Evolutionary conservation across 805 yeast species (phyloP), one percentile per base, ranked within the genome.

Genomic region (Isabelozyma rhagii): DNA sequence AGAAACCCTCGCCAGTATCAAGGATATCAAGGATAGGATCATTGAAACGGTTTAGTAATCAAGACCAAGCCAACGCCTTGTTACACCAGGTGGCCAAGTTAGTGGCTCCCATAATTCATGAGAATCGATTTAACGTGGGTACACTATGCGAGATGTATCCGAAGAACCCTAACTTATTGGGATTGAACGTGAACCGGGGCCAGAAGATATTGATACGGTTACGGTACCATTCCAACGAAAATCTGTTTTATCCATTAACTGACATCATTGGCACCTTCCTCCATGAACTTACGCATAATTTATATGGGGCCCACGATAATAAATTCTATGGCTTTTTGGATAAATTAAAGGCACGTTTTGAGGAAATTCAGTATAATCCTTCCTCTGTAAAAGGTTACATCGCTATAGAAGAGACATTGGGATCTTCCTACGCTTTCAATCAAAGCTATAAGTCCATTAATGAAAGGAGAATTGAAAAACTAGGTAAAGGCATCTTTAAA

Each of bases 281-380:
- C 5, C 98, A 93, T 66, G 98, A 93, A 63, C 72, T 93, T 41
- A 80, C 89, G 1, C 98, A 93, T 63, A 92, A 90, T 63, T 62
- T 75, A 17, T 71, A 72, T 59, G 97, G 97, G 0, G 87, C 96
- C 0, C 98, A 93, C 62, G 86, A 93, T 69, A 78, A 69, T 2
- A 68, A 68, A 51, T 93, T 93, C 61, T 89, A 89, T 62, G 69
- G 70, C 46, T 76, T 77, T 46, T 64, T 90, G 54, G 93, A 87
- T 48, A 82, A 79, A 51, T 71, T 87, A 40, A 80, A 78, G 49
- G 71, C 69, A 5, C 69, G 86, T 58, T 82, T 69, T 57, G 74
- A 73, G 47, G 68, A 71, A 8, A 60, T 78, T 41, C 77, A 75
- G 54, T 51, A 67, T 39, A 68, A 61, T 1, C 71, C 74, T 1